These are phyloP conservation scores for Colletotrichum graminicola DNA, from an alignment of 2,329 filamentous ascomycete species.

Conservation along the genomic window DNA sequence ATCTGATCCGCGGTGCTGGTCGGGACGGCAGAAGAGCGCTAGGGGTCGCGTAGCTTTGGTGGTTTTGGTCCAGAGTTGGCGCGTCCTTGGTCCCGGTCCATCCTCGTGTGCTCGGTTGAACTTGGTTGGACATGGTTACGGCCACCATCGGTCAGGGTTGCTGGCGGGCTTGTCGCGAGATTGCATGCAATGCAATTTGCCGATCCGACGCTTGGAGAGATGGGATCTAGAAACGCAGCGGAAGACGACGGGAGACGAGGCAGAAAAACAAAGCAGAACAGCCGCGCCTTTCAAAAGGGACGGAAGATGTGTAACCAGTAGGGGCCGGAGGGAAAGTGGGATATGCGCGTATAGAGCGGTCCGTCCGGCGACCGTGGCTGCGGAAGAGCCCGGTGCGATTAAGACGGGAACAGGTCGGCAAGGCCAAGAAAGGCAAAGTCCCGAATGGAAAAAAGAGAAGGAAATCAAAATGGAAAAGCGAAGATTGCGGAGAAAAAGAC, in stretches of 20 bases:
- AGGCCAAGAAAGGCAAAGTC: neutral
- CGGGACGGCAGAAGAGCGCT: neutral
- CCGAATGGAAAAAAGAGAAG: too few relatives aligned
- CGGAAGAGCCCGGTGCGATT: too few relatives aligned
- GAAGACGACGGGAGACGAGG: too few relatives aligned
- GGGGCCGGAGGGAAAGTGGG: too few relatives aligned
- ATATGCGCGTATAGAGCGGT: too few relatives aligned
- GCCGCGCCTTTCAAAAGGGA: neutral
- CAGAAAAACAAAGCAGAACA: neutral
- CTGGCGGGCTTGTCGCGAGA: neutral
- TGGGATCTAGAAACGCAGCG: neutral
- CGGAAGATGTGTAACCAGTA: neutral
- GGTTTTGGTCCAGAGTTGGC: slow-evolving; percentile 11
- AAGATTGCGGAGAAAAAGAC: neutral
- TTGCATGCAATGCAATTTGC: neutral
- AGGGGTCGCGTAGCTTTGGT: slow-evolving; percentile 2
- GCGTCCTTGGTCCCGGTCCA: slow-evolving; percentile 2
- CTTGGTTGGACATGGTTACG: neutral
- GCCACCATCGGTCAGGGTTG: neutral
- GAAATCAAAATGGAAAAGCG: neutral
- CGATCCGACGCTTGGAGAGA: neutral
- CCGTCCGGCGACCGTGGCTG: neutral
- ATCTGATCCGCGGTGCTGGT: neutral
- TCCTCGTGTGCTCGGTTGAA: slow-evolving; percentile 19
- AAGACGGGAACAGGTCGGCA: neutral